Evolutionary conservation across 441 rosid genomes (phyloP).

Genomic region (Populus trichocarpa): DNA sequence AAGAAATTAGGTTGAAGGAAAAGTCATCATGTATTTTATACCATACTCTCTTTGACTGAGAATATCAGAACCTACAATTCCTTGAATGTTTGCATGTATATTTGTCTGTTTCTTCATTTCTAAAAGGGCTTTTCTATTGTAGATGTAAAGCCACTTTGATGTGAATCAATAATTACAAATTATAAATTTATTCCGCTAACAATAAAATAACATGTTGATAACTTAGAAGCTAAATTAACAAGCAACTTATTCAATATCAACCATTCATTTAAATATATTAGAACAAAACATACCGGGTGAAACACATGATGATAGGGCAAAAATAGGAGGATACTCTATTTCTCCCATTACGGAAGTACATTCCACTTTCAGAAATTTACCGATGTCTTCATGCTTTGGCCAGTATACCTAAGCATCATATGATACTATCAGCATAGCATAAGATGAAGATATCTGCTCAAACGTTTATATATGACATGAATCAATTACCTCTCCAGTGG

Average conservation of each 20-base stretch:
- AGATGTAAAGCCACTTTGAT: neutral
- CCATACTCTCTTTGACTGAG: neutral
- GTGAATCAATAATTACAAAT: neutral
- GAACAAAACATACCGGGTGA: conserved; percentile 51
- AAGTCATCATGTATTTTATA: neutral
- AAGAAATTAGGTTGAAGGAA: neutral
- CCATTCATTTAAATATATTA: conserved; percentile 15
- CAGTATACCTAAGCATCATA: conserved; percentile 65
- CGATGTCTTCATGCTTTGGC: conserved; percentile 88
- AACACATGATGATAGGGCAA: conserved; percentile 82
- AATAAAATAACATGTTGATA: too few species aligned
- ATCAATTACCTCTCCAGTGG: conserved; percentile 64
- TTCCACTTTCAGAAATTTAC: conserved; percentile 73
- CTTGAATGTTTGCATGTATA: neutral
- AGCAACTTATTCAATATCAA: conserved; percentile 2
- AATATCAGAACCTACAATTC: neutral
- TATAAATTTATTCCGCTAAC: neutral
- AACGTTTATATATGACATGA: conserved; percentile 5
- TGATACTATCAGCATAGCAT: conserved; percentile 14
- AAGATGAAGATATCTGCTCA: conserved; percentile 13
- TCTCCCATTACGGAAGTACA: conserved; percentile 70
- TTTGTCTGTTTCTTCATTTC: neutral
- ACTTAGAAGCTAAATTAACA: neutral
- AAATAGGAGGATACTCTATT: conserved; percentile 69
- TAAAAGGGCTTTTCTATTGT: neutral